These are phyloP conservation scores for Phlyctochytrium arcticum DNA, from an alignment of 192 early-diverging fungal genomes.

Conservation along the genomic window DNA sequence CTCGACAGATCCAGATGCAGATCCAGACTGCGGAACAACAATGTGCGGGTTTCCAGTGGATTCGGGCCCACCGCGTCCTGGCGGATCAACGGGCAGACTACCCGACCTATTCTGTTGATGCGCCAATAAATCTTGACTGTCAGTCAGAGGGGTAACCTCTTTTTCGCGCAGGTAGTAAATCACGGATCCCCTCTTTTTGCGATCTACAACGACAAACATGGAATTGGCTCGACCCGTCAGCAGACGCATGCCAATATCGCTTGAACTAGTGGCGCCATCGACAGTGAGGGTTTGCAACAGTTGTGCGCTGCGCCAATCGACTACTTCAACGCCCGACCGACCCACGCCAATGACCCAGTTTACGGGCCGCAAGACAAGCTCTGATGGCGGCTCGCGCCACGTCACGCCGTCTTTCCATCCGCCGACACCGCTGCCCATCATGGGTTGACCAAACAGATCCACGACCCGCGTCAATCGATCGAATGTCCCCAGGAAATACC, in stretches of 20 bases:
- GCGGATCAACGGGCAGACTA: too few species aligned
- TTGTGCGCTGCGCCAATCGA: conserved; percentile 45
- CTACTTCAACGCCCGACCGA: conserved; percentile 41
- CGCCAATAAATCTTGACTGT: too few species aligned
- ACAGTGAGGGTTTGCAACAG: conserved; percentile 37
- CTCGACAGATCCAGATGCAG: too few species aligned
- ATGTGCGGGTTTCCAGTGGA: too few species aligned
- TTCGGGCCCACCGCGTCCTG: too few species aligned
- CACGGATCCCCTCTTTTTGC: conserved; percentile 32
- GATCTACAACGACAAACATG: conserved; percentile 33
- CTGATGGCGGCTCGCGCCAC: conserved; percentile 45
- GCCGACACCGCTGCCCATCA: conserved; percentile 53
- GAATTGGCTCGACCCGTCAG: conserved; percentile 21
- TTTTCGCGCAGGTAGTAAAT: conserved; percentile 42
- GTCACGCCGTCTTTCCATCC: conserved; percentile 53
- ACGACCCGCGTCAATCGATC: conserved; percentile 47
- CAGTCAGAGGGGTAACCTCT: too few species aligned
- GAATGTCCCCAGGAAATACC: conserved; percentile 54
- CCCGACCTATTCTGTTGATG: too few species aligned
- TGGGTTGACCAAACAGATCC: conserved; percentile 43
- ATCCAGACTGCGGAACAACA: too few species aligned
- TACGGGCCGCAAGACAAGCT: conserved; percentile 43
- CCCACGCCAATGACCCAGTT: conserved; percentile 46
- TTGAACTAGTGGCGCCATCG: conserved; percentile 5
- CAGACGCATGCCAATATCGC: conserved; percentile 19